Evolutionary conservation across 2,329 filamentous ascomycete genomes (phyloP), one percentile per base, ranked within the genome.

Genomic region (Colletotrichum sp.): DNA sequence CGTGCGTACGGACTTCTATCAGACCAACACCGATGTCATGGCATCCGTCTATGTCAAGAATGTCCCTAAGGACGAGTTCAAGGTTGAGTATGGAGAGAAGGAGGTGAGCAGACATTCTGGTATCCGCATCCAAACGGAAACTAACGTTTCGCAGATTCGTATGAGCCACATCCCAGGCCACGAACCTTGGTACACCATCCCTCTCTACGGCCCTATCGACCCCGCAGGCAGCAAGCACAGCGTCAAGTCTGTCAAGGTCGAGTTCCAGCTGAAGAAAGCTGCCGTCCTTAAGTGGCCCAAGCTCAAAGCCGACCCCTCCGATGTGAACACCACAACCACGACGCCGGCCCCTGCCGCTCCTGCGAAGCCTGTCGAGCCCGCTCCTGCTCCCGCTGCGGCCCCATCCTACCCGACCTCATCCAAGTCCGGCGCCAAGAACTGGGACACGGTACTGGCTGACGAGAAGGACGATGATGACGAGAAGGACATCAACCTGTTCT

Each of bases 381-480:
- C 69, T 24, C 64, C 67, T 66, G 75, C 32, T 34, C 3, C 65
- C 57, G 32, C 73, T 70, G 74, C 34, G 16, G 82, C 69, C 18
- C 94, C 94, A 0, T 85, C 89, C 0, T 98, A 99, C 82, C 96
- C 97, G 1, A 96, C 96, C 0, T 98, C 96, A 1, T 97, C 96
- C 15, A 93, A 93, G 77, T 89, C 86, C 2, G 96, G 96, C 0
- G 92, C 94, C 5, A 98, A 98, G 85, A 91, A 99, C 85, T 99
- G 97, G 97, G 97, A 99, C 82, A 94, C 93, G 77, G 92, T 80
- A 0, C 84, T 81, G 1, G 87, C 88, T 0, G 89, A 90, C 2
- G 88, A 92, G 59, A 63, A 63, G 1, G 92, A 92, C 12, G 89
- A 90, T 0, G 89, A 90, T 0, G 89, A 91, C 1, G 89, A 90